phyloP scores from a whole-genome alignment of 768 basidiomycete species.

The Austroboletus eburneus region DNA sequence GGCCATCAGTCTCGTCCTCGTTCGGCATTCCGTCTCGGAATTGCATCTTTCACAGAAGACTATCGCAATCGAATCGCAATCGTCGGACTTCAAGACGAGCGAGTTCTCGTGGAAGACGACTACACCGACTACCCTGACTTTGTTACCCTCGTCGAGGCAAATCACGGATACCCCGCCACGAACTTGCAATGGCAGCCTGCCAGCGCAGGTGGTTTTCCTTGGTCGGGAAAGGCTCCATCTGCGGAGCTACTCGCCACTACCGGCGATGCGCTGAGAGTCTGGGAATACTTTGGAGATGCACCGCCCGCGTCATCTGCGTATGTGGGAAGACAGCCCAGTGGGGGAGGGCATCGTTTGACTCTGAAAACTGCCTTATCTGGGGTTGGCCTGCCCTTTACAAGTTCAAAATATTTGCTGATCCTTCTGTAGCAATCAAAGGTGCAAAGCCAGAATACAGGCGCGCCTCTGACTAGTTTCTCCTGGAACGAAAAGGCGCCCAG shows the following conservation, averaged over 20 bases:
- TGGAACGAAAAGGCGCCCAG: constrained; percentile 94
- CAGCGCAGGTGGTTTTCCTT: constrained; percentile 54
- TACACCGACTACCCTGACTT: constrained; percentile 84
- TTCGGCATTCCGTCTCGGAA: constrained; percentile 78
- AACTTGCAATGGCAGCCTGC: constrained; percentile 91
- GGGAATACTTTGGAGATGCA: constrained; percentile 78
- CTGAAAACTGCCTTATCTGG: constrained; percentile 79
- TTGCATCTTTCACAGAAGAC: constrained; percentile 84
- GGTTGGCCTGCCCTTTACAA: constrained; percentile 43
- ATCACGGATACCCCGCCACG: constrained; percentile 91
- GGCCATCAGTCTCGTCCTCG: constrained; percentile 69
- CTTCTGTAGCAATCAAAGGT: constrained; percentile 77
- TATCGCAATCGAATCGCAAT: constrained; percentile 79
- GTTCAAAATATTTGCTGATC: constrained; percentile 8
- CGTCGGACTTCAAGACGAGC: constrained; percentile 77
- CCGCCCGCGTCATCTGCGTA: constrained; percentile 55
- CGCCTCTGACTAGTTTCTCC: constrained; percentile 94
- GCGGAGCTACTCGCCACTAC: constrained; percentile 91
- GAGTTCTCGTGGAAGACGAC: constrained; percentile 83
- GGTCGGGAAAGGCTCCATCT: constrained; percentile 62
- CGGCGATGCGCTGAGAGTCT: constrained; percentile 88
- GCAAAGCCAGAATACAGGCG: constrained; percentile 75
- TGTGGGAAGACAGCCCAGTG: constrained; percentile 60
- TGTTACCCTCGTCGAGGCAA: constrained; percentile 75
- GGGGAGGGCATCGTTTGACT: constrained; percentile 58